A percentile compares a stretch with the other conserved stretches of the same genome.
Conservation (phyloP, 2,329 filamentous ascomycete species). For the Sclerotinia nivalis region DNA sequence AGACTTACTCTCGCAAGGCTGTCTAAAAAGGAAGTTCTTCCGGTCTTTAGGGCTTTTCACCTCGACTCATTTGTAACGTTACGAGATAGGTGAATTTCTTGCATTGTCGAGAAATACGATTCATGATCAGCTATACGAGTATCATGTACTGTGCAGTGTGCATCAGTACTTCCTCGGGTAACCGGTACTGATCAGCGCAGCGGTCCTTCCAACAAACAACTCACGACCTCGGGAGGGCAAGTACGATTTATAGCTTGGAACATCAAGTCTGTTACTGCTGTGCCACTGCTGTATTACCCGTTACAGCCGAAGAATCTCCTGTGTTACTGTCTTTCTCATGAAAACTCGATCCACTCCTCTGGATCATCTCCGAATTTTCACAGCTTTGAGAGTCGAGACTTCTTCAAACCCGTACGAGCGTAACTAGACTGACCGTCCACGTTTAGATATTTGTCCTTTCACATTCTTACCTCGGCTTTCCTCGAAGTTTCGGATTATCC, state of each 20-base stretch:
- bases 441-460: not conserved
- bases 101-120: not conserved
- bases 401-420: not conserved
- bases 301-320: slow-evolving; percentile 13
- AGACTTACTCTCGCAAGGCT: not conserved
- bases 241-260: not conserved
- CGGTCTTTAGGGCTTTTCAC: not conserved
- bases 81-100: not conserved
- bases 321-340: not conserved
- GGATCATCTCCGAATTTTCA: not conserved
- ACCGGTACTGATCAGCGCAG: not conserved
- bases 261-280: not conserved
- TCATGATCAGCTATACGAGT: not conserved
- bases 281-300: not conserved
- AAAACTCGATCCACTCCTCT: not conserved
- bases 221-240: not conserved
- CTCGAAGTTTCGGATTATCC: slow-evolving; percentile 9
- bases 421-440: not conserved
- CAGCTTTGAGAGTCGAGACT: not conserved
- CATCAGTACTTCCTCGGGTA: not conserved
- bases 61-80: not conserved
- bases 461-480: not conserved
- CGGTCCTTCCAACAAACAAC: slow-evolving; percentile 7
- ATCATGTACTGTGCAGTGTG: not conserved
- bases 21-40: not conserved